Conservation (phyloP, 768 basidiomycete genomes). For the Hericium rajendrae region DNA sequence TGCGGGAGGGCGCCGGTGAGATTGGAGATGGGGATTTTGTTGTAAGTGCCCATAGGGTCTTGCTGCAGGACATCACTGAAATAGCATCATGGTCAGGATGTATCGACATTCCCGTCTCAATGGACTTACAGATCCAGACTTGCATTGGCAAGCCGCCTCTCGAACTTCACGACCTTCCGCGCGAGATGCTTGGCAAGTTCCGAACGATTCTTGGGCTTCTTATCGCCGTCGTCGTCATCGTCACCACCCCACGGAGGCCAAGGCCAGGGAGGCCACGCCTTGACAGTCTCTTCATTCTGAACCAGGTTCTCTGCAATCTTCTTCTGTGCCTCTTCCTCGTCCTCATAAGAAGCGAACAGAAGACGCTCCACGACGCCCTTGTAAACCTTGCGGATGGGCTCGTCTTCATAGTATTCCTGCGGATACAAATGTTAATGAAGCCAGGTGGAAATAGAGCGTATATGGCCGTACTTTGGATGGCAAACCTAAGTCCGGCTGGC, state of each 20-base stretch:
- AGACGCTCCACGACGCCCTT: constrained; percentile 56
- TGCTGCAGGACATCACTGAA: constrained; percentile 56
- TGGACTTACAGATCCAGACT: constrained; percentile 66
- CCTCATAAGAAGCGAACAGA: constrained; percentile 42
- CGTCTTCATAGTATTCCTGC: constrained; percentile 87
- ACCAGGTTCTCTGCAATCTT: constrained; percentile 7
- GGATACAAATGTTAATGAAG: neutral
- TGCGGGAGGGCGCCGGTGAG: constrained; percentile 63
- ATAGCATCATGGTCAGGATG: constrained; percentile 3
- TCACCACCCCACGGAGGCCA: constrained; percentile 80
- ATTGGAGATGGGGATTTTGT: constrained; percentile 63
- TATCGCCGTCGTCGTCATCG: constrained; percentile 27
- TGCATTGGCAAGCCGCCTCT: constrained; percentile 65
- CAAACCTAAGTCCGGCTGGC: constrained; percentile 70
- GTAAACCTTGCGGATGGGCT: constrained; percentile 60
- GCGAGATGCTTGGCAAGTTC: constrained; percentile 56
- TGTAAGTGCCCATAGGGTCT: constrained; percentile 85
- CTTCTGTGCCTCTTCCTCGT: constrained; percentile 33
- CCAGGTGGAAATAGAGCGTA: neutral
- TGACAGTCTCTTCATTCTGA: constrained; percentile 27
- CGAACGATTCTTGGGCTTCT: constrained; percentile 39
- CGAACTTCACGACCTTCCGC: constrained; percentile 64
- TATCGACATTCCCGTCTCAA: neutral
- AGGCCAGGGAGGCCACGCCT: constrained; percentile 72
- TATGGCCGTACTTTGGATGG: constrained; percentile 64